Conservation (phyloP, 495 filamentous ascomycete species). For the Letharia columbiana region DNA sequence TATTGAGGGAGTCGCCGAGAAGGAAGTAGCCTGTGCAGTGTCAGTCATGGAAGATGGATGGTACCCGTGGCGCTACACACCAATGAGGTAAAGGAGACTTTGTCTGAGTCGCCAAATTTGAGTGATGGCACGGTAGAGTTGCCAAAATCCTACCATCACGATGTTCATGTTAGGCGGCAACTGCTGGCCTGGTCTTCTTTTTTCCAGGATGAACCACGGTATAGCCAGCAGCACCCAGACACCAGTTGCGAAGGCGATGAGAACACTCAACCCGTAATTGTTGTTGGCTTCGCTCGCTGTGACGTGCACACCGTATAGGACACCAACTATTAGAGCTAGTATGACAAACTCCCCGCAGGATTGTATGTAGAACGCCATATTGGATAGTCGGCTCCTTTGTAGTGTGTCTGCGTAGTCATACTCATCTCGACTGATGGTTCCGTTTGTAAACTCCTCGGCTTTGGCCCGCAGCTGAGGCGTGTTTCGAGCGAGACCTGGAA, state of each 20-base stretch:
- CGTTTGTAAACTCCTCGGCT: conserved; percentile 43
- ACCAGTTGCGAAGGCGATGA: conserved; percentile 56
- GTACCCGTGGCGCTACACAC: conserved; percentile 24
- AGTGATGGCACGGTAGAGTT: conserved; percentile 46
- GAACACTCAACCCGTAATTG: conserved; percentile 55
- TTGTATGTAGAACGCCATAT: conserved; percentile 55
- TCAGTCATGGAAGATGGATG: neutral
- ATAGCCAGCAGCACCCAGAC: conserved; percentile 53
- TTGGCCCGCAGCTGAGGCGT: conserved; percentile 45
- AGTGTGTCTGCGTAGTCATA: conserved; percentile 55
- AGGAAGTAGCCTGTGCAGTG: conserved; percentile 48
- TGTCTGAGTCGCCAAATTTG: conserved; percentile 58
- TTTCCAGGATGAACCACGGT: conserved; percentile 58
- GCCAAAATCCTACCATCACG: conserved; percentile 49
- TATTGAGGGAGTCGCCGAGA: conserved; percentile 56
- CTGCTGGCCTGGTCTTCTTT: conserved; percentile 48
- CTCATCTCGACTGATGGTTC: conserved; percentile 47
- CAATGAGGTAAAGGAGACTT: conserved; percentile 53
- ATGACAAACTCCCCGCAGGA: conserved; percentile 52
- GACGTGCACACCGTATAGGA: conserved; percentile 53
- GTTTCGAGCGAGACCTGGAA: conserved; percentile 53
- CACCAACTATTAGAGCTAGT: conserved; percentile 52
- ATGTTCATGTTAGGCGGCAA: conserved; percentile 38
- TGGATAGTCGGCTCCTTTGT: conserved; percentile 52
- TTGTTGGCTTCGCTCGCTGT: conserved; percentile 50